Percentiles rank a stretch among this genome's conserved stretches.
phyloP scores from a whole-genome alignment of 768 basidiomycete genomes.

The Boletus barrowsii region DNA sequence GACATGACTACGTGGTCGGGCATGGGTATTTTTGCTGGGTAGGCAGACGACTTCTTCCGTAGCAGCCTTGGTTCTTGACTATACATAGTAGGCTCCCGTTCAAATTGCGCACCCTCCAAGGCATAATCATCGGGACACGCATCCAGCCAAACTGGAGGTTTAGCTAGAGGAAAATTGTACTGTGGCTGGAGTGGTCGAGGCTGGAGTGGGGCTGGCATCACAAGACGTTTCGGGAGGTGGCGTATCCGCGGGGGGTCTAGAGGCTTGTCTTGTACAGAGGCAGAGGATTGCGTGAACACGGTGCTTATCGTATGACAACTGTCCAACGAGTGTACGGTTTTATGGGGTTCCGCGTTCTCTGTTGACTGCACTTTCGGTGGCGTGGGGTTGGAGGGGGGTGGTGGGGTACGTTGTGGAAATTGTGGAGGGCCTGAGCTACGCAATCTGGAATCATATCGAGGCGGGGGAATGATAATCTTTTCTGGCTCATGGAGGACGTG shows the following conservation, averaged over 20 bases:
- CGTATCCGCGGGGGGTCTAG: conserved; percentile 20
- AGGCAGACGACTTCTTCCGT: conserved; percentile 25
- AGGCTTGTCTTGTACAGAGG: conserved; percentile 5
- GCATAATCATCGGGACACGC: conserved; percentile 5
- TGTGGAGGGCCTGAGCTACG: conserved; percentile 6
- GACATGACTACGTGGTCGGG: conserved; percentile 20
- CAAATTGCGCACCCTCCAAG: neutral
- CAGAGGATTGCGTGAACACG: conserved; percentile 3
- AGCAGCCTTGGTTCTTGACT: conserved; percentile 16
- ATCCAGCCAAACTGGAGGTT: conserved; percentile 3
- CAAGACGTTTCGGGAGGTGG: conserved; percentile 60
- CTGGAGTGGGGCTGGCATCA: conserved; percentile 73
- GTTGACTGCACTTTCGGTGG: conserved; percentile 4
- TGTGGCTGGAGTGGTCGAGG: conserved; percentile 22
- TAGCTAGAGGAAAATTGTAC: conserved; percentile 7
- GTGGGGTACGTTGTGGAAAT: conserved; percentile 6
- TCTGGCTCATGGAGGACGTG: conserved; percentile 13
- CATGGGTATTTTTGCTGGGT: conserved; percentile 25
- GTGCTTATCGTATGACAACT: conserved; percentile 1
- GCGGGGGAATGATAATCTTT: conserved; percentile 21
- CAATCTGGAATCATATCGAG: conserved; percentile 15
- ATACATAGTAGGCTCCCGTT: conserved; percentile 9
- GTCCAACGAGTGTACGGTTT: conserved; percentile 10
- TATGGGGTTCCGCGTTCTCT: conserved; percentile 2
- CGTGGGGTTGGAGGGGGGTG: neutral